Base-by-base conservation (phyloP, 768 basidiomycete genomes). In the Paxillus ammoniavirescens region DNA sequence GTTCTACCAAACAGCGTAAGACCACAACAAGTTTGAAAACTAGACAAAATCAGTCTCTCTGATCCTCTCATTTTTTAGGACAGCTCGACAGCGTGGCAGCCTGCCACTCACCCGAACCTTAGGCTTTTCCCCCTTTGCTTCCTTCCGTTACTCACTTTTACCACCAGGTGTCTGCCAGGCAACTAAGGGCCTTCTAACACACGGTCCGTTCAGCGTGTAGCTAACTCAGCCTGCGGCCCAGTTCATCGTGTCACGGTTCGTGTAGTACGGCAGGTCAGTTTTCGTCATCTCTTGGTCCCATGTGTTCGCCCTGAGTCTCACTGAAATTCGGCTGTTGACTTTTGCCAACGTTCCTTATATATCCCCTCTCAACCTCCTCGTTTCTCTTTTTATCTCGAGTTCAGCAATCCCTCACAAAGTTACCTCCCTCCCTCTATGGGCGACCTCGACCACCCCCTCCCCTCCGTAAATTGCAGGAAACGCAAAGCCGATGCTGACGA, bases 401-500 rank as follows among this genome's bases (percentile, higher is more conserved):
- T 43, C 59, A 56, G 47, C 58, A 44, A 53, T 55, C 52, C 52
- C 52, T 60, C 64, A n/a, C 60, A 42, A 48, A 52, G 54, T 60
- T 73, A 56, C 53, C 58, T 55, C 48, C 53, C 49, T 49, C 54
- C 61, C 62, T 63, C 56, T 55, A 87, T 87, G 84, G 83, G 86
- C 73, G 77, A 84, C 76, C 76, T 83, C 58, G 76, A 80, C 61
- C 80, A 83, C 57, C 73, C 77, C 51, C 69, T 72, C 59, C 77
- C 78, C 54, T 61, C 77, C 72, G 47, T 67, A 50, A 70, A 78
- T 77, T 75, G 77, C 65, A 78, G 83, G 65, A 89, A 89, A 71
- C 83, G 87, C 60, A 89, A 90, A 72, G 79, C 83, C 0, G 80
- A 80, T 66, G 50, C 65, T 28, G 83, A 87, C 53, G 76, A 78